A percentile compares a stretch with the other conserved stretches of the same genome.
Evolutionary conservation across 2,329 filamentous ascomycete species (phyloP).

Genomic region (Teratosphaeria nubilosa): DNA sequence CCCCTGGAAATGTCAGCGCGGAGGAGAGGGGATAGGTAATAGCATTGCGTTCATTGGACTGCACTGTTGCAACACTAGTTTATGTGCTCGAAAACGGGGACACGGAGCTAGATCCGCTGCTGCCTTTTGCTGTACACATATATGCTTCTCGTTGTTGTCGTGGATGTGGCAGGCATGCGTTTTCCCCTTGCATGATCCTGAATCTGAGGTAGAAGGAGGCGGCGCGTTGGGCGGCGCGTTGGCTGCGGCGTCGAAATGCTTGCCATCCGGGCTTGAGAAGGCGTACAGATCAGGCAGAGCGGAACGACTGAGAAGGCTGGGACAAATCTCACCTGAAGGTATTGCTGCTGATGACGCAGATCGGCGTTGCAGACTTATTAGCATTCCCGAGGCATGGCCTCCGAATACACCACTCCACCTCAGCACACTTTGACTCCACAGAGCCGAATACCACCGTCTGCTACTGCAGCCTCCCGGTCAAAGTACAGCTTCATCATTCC

Average conservation of each 20-base stretch:
- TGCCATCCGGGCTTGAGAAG: too few species aligned
- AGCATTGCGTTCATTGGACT: neutral
- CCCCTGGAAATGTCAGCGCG: neutral
- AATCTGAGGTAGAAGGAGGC: too few species aligned
- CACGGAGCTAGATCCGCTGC: neutral
- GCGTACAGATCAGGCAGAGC: neutral
- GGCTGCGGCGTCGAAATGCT: too few species aligned
- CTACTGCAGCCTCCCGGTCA: constrained; percentile 52
- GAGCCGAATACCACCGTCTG: constrained; percentile 61
- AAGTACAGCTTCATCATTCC: constrained; percentile 58
- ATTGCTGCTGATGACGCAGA: neutral
- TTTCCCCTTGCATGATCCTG: neutral
- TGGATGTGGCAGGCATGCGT: neutral
- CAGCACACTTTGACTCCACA: constrained; percentile 35
- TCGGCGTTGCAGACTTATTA: neutral
- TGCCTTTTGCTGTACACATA: neutral
- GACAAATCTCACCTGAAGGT: neutral
- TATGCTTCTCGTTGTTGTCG: neutral
- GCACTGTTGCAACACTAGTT: neutral
- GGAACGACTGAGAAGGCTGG: neutral
- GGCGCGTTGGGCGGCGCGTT: too few species aligned
- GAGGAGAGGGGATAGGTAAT: neutral
- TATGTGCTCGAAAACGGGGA: neutral
- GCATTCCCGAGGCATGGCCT: neutral
- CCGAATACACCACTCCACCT: neutral